Conservation (phyloP, 352 stramenopile species). For the Pythium dissotocum region DNA sequence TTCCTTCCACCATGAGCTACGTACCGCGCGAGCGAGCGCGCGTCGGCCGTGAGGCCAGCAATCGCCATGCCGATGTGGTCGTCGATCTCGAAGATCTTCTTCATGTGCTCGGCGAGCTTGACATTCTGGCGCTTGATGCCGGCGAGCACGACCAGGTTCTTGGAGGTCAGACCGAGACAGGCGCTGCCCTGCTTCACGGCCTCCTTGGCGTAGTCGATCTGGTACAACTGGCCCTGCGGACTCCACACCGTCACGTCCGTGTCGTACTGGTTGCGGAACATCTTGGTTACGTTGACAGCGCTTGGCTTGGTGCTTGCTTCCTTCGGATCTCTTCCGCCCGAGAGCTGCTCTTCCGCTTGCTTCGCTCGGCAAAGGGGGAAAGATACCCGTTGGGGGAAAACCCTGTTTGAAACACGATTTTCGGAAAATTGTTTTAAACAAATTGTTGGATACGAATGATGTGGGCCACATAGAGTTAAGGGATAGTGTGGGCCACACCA, state of each 20-base stretch:
- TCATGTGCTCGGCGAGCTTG: constrained; percentile 95
- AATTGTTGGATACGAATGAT: background rate
- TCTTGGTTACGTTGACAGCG: constrained; percentile 33
- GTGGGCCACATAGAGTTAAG: constrained; percentile 18
- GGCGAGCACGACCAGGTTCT: constrained; percentile 93
- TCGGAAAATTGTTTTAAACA: constrained; percentile 17
- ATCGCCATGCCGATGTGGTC: constrained; percentile 98
- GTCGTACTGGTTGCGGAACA: constrained; percentile 99
- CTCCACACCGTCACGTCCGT: constrained; percentile 99
- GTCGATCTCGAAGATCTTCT: constrained; percentile 99
- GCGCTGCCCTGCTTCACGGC: constrained; percentile 96
- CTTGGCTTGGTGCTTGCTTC: constrained; percentile 9
- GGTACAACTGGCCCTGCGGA: constrained; percentile 97
- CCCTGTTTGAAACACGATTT: constrained; percentile 29
- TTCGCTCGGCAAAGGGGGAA: constrained; percentile 28
- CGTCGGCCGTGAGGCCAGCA: constrained; percentile 97
- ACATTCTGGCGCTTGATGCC: constrained; percentile 85
- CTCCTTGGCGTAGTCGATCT: constrained; percentile 98
- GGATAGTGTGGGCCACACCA: constrained; percentile 3
- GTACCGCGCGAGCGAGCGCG: constrained; percentile 89
- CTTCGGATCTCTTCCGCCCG: constrained; percentile 16
- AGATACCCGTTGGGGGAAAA: constrained; percentile 28
- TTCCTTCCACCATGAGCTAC: background rate
- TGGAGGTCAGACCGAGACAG: constrained; percentile 94
- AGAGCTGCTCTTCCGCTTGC: constrained; percentile 16